Evolutionary conservation across 2,329 filamentous ascomycete species (phyloP), one percentile per base, ranked within the genome.

Genomic region (Sclerotinia trifoliorum): DNA sequence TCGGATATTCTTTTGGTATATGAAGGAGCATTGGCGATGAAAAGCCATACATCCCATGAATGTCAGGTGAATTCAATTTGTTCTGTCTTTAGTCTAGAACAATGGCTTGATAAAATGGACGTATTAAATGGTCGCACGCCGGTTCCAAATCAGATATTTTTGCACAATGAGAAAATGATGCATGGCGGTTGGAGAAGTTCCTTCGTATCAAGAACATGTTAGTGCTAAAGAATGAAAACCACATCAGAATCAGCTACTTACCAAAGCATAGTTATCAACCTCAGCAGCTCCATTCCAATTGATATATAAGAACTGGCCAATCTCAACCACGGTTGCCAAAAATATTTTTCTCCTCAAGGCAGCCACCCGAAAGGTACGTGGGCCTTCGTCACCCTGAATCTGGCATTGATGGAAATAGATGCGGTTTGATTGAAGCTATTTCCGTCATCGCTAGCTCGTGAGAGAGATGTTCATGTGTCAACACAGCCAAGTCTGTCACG

Each of bases 251-350:
- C 11, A 39, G 21, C 58, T 69, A 29, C 26, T 69, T 49, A 71
- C 67, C 26, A 74, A 61, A 39, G 63, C 63, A 70, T 71, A 74
- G 5, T 58, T 56, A n/a, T 64, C 70, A 35, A 78, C 74, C 51
- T 78, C 75, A 13, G 77, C 78, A 15, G 77, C 77, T 32, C 77
- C 77, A 61, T 78, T 78, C 77, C 77, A 78, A 63, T 74, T 77
- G 32, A 77, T 71, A 55, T 77, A 78, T 3, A 74, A 63, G 11
- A 66, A 70, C 4, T 73, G 72, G 56, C 70, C 68, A 60, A 75
- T 62, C 4, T 69, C 66, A 58, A 69, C 71, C 19, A 74, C 39
- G 35, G 35, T 35, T 35, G 1, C 35, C 35, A 35, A 35, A 35
- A 35, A 10, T 35, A 35, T 35, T 5, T 35, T 42, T 15, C 39